Conservation (phyloP, 2,329 filamentous ascomycete genomes). For the Fusarium sublunatum region DNA sequence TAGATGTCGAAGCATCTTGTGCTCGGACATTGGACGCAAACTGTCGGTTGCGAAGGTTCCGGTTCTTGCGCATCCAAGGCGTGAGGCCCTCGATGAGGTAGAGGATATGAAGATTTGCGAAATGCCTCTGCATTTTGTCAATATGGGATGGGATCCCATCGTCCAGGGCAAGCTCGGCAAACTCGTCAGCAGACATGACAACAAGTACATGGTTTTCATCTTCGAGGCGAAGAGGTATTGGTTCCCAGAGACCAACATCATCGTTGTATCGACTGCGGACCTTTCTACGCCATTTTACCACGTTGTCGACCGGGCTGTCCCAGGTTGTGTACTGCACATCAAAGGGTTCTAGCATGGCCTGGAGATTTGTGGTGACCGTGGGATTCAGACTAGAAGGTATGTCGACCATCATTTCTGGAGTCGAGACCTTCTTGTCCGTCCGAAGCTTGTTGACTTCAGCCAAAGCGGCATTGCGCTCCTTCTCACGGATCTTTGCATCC, state of each 20-base stretch:
- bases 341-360: constrained; percentile 62
- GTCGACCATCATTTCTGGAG: constrained; percentile 81
- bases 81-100: constrained; percentile 79
- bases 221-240: constrained; percentile 62
- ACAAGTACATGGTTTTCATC: constrained; percentile 72
- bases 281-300: constrained; percentile 77
- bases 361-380: constrained; percentile 58
- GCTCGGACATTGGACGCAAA: constrained; percentile 73
- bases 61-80: constrained; percentile 75
- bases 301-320: constrained; percentile 59
- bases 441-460: constrained; percentile 79
- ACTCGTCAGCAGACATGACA: constrained; percentile 71
- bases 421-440: constrained; percentile 78
- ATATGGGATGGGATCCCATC: constrained; percentile 70
- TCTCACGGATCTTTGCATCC: constrained; percentile 71
- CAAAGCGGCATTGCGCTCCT: constrained; percentile 72
- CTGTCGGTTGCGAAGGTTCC: constrained; percentile 72
- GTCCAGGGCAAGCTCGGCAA: constrained; percentile 69
- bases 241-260: constrained; percentile 72
- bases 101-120: constrained; percentile 66
- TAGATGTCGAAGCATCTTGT: constrained; percentile 46
- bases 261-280: constrained; percentile 72
- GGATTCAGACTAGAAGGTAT: constrained; percentile 68
- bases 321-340: constrained; percentile 60
- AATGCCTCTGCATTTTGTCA: constrained; percentile 63